These are phyloP conservation scores for Neonectria magnoliae DNA, from an alignment of 2,329 filamentous ascomycete species.

Conservation along the genomic window DNA sequence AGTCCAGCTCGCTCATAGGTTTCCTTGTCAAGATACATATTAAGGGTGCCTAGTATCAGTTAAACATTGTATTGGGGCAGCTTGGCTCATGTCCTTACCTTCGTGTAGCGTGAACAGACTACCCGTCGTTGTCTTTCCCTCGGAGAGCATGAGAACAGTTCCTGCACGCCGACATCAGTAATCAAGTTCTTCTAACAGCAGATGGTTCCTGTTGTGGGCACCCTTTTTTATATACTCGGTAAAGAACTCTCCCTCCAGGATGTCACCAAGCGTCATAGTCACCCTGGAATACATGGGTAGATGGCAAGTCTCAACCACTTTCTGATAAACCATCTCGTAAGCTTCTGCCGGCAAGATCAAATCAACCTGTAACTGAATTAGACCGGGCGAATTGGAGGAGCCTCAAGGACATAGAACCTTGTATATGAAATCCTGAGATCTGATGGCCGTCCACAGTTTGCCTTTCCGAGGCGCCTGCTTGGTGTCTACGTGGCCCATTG, in stretches of 20 bases:
- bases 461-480: slow-evolving; percentile 76
- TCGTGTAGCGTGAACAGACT: slow-evolving; percentile 77
- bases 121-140: slow-evolving; percentile 75
- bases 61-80: slow-evolving; percentile 6
- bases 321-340: slow-evolving; percentile 63
- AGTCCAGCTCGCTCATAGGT: slow-evolving; percentile 86
- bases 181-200: not conserved
- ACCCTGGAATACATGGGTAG: slow-evolving; percentile 71
- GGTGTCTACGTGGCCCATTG: slow-evolving; percentile 75
- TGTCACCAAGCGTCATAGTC: slow-evolving; percentile 74
- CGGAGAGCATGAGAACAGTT: slow-evolving; percentile 84
- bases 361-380: slow-evolving; percentile 60
- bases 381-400: not conserved
- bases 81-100: slow-evolving; percentile 57
- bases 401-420: slow-evolving; percentile 53
- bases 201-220: slow-evolving; percentile 45
- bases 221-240: slow-evolving; percentile 85
- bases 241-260: slow-evolving; percentile 82
- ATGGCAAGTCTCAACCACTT: slow-evolving; percentile 54
- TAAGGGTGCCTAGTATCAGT: slow-evolving; percentile 67
- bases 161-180: slow-evolving; percentile 57
- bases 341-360: slow-evolving; percentile 76
- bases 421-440: slow-evolving; percentile 73
- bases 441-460: slow-evolving; percentile 78
- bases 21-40: slow-evolving; percentile 81